phyloP scores from a whole-genome alignment of 345 rosid species.

The Acer campestre region DNA sequence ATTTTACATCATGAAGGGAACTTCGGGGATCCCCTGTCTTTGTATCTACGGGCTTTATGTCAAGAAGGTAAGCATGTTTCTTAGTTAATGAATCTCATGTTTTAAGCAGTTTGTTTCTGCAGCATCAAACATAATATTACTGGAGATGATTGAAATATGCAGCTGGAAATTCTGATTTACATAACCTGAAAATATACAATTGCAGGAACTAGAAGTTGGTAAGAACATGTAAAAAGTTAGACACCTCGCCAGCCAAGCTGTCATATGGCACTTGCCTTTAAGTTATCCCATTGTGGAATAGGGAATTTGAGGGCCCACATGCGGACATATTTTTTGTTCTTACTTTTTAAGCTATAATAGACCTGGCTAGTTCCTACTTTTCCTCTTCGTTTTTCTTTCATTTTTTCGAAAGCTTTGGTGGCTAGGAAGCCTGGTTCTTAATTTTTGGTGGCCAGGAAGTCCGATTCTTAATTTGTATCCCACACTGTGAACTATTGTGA shows the following conservation, averaged over 20 bases:
- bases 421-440: slow-evolving; percentile 1
- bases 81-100: neutral
- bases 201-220: neutral
- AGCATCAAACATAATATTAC: neutral
- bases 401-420: neutral
- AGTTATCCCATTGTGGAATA: neutral
- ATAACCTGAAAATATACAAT: neutral
- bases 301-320: neutral
- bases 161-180: slow-evolving; percentile 1
- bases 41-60: slow-evolving; percentile 92
- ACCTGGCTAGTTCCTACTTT: neutral
- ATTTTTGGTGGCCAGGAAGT: neutral
- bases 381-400: neutral
- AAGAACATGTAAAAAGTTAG: neutral
- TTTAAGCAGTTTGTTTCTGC: slow-evolving; percentile 2
- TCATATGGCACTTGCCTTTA: neutral
- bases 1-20: slow-evolving; percentile 75
- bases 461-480: neutral
- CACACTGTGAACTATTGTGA: neutral
- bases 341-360: neutral
- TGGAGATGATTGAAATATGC: slow-evolving; percentile 1
- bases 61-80: slow-evolving; percentile 72
- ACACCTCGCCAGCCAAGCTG: neutral
- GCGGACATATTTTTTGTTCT: neutral
- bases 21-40: slow-evolving; percentile 89